phyloP scores from a whole-genome alignment of 2,329 filamentous ascomycete species.

The Fusarium kyushuense region DNA sequence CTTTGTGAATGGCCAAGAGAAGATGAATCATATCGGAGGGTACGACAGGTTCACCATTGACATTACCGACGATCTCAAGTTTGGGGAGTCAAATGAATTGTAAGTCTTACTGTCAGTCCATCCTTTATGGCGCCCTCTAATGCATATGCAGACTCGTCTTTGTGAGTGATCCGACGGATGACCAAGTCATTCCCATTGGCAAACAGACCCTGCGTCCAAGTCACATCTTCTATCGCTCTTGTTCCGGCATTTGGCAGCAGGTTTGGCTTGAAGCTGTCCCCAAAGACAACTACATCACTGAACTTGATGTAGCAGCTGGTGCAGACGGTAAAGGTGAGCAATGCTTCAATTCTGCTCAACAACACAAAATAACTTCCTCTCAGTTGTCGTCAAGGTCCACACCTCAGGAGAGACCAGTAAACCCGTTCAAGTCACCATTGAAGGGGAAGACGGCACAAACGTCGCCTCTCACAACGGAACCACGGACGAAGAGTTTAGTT shows the following conservation, averaged over 20 bases:
- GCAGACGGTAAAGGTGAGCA: constrained; percentile 19
- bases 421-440: neutral
- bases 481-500: constrained; percentile 64
- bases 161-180: constrained; percentile 76
- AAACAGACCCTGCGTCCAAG: constrained; percentile 70
- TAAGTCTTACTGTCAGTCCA: neutral
- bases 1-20: constrained; percentile 22
- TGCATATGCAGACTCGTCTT: constrained; percentile 56
- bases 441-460: neutral
- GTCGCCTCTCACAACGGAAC: constrained; percentile 33
- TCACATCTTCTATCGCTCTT: constrained; percentile 79
- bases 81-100: constrained; percentile 29
- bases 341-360: fast-evolving
- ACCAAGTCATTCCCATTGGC: constrained; percentile 71
- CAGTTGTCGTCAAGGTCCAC: constrained; percentile 19
- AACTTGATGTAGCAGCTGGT: constrained; percentile 70
- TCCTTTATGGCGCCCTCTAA: neutral
- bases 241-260: constrained; percentile 79
- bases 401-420: neutral
- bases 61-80: constrained; percentile 14
- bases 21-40: constrained; percentile 29
- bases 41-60: constrained; percentile 33
- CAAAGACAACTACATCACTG: constrained; percentile 63
- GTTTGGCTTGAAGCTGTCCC: constrained; percentile 78
- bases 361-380: neutral